Evolutionary conservation across 1,139 yeast genomes (phyloP).

Genomic region (Hemisphaericaspora xylofermentans): DNA sequence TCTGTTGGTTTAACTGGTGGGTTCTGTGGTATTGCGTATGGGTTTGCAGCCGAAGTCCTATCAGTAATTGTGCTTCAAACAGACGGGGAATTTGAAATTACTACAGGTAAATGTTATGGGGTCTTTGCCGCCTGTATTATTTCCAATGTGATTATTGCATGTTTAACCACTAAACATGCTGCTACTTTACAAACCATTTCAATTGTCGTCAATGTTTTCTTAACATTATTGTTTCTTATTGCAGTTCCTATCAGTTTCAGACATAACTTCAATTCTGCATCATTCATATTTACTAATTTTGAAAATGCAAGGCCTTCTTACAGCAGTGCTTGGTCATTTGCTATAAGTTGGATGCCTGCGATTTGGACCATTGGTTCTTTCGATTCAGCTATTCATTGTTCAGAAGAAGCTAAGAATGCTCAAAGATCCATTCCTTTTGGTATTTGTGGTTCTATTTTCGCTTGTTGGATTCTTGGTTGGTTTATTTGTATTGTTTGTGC

Average conservation of each 20-base stretch:
- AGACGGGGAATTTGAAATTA: conserved; percentile 33
- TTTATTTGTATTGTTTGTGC: conserved; percentile 52
- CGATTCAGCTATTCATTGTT: conserved; percentile 71
- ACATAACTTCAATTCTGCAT: conserved; percentile 35
- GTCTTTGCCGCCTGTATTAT: conserved; percentile 36
- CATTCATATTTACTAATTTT: conserved; percentile 53
- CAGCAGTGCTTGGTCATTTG: conserved; percentile 70
- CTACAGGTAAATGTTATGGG: conserved; percentile 34
- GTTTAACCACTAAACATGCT: conserved; percentile 40
- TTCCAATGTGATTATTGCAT: conserved; percentile 28
- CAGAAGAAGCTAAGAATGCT: conserved; percentile 71
- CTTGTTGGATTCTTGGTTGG: conserved; percentile 64
- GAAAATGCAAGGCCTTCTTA: conserved; percentile 45
- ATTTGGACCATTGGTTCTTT: conserved; percentile 71
- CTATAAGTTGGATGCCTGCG: conserved; percentile 63
- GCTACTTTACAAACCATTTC: conserved; percentile 62
- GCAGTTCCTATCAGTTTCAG: conserved; percentile 61
- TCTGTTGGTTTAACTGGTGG: conserved; percentile 38
- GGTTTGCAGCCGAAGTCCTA: conserved; percentile 36
- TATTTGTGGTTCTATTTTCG: conserved; percentile 45
- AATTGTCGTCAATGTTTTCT: conserved; percentile 52
- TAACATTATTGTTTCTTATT: conserved; percentile 57
- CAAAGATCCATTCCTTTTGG: conserved; percentile 68
- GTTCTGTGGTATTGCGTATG: conserved; percentile 38
- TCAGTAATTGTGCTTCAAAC: conserved; percentile 32